Conservation (phyloP, 2,329 filamentous ascomycete species). For the Dothideomycetidae sp. region DNA sequence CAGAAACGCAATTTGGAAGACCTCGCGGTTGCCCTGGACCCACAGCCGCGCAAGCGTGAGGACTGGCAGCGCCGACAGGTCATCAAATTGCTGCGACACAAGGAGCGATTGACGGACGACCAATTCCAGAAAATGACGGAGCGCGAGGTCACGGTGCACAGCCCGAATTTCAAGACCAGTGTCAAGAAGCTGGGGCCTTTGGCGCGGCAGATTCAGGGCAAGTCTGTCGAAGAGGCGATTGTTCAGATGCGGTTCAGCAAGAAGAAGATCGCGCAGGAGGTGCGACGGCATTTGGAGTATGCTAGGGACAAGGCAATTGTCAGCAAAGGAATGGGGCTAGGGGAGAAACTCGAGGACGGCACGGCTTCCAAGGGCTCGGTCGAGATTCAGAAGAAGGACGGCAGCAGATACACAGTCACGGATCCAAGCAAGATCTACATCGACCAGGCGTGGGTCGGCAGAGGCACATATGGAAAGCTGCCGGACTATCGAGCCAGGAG, state of each 20-base stretch:
- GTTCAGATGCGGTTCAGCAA: constrained; percentile 89
- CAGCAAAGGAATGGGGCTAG: constrained; percentile 69
- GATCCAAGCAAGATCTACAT: constrained; percentile 80
- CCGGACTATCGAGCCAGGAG: constrained; percentile 66
- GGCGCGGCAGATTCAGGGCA: constrained; percentile 78
- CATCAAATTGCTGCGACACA: constrained; percentile 55
- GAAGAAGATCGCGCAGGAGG: constrained; percentile 78
- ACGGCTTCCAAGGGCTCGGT: constrained; percentile 24
- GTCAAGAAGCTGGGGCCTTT: constrained; percentile 84
- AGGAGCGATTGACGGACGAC: constrained; percentile 51
- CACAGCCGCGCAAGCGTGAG: constrained; percentile 54
- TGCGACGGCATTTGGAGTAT: constrained; percentile 63
- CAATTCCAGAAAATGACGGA: constrained; percentile 56
- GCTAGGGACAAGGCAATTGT: constrained; percentile 72
- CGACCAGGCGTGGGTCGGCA: constrained; percentile 83
- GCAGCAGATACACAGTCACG: constrained; percentile 52
- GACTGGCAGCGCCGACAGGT: constrained; percentile 77
- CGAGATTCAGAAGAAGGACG: constrained; percentile 59
- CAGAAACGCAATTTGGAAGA: constrained; percentile 32
- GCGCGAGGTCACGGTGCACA: constrained; percentile 45
- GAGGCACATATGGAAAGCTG: constrained; percentile 47
- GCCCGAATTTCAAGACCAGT: constrained; percentile 63
- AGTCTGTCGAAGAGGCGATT: constrained; percentile 86
- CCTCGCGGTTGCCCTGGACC: constrained; percentile 55
- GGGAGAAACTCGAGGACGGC: constrained; percentile 11